Evolutionary conservation across 345 rosid genomes (phyloP).

Genomic region (Bruguiera sexangula): DNA sequence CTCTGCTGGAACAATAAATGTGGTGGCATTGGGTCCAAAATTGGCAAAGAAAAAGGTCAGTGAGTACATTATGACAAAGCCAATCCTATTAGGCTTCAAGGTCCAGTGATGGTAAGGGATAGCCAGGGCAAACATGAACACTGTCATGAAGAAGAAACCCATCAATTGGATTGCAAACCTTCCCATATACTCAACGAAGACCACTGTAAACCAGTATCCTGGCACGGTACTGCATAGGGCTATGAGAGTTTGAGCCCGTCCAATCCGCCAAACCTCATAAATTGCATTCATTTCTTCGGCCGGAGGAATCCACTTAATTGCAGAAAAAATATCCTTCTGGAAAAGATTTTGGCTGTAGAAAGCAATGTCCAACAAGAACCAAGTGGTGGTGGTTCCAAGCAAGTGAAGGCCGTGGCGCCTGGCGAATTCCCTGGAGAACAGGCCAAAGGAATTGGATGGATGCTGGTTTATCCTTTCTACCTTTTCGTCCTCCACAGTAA

Average conservation of each 20-base stretch:
- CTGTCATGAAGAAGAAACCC: conserved; percentile 34
- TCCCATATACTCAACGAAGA: conserved; percentile 13
- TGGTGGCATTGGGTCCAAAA: no score
- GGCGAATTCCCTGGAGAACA: conserved; percentile 21
- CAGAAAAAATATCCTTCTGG: conserved; percentile 24
- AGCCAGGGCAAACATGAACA: conserved; percentile 31
- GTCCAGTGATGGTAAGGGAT: conserved; percentile 34
- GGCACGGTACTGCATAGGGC: conserved; percentile 30
- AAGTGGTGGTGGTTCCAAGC: conserved; percentile 24
- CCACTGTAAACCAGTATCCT: conserved; percentile 30
- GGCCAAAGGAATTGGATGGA: conserved; percentile 16
- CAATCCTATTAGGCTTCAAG: conserved; percentile 12
- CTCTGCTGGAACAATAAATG: no score
- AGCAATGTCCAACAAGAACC: conserved; percentile 28
- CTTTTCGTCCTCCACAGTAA: conserved; percentile 10
- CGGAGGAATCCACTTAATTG: conserved; percentile 26
- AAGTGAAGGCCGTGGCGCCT: conserved; percentile 26
- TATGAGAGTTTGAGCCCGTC: conserved; percentile 25
- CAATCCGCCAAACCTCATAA: conserved; percentile 18
- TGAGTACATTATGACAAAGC: conserved; percentile 22
- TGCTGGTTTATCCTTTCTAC: neutral
- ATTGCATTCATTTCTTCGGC: conserved; percentile 21
- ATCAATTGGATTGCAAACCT: conserved; percentile 25
- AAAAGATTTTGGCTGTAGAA: conserved; percentile 33
- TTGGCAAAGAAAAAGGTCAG: conserved; percentile 26